A percentile compares a stretch with the other conserved stretches of the same genome.
Evolutionary conservation across 2,329 filamentous ascomycete species (phyloP).

Genomic region (Epichloe typhina): DNA sequence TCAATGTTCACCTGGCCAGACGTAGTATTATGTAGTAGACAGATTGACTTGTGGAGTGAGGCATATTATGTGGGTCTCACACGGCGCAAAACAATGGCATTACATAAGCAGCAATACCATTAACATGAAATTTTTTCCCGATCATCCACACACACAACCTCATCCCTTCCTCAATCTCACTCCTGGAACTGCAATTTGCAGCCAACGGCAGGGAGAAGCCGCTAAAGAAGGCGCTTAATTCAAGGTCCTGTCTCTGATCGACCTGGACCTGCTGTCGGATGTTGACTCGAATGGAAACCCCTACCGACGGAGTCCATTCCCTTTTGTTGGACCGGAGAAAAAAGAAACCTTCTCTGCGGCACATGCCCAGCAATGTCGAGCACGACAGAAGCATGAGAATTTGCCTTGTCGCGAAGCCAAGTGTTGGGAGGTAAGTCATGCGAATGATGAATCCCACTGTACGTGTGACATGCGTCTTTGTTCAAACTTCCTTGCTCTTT

Average conservation of each 20-base stretch:
- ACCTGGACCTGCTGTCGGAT: neutral
- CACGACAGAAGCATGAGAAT: neutral
- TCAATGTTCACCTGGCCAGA: too few species aligned
- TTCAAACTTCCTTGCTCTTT: too few species aligned
- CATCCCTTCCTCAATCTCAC: neutral
- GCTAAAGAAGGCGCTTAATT: neutral
- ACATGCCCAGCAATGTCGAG: neutral
- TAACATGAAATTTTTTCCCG: neutral
- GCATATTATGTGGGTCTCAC: neutral
- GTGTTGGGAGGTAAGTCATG: neutral
- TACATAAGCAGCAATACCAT: conserved; percentile 1
- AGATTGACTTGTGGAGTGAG: neutral
- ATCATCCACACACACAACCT: too few species aligned
- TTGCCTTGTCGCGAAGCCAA: neutral
- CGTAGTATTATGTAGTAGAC: too few species aligned
- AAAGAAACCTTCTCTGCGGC: neutral
- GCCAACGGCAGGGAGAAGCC: neutral
- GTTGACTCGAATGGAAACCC: neutral
- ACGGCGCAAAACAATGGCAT: neutral
- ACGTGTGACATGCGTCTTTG: neutral
- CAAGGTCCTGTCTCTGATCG: neutral
- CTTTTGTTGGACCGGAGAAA: too few species aligned
- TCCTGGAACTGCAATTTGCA: neutral
- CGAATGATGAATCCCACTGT: too few species aligned
- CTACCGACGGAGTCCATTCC: neutral